These are phyloP conservation scores for Hypoxylon sp. DNA, from an alignment of 2,329 filamentous ascomycete species.

Conservation along the genomic window DNA sequence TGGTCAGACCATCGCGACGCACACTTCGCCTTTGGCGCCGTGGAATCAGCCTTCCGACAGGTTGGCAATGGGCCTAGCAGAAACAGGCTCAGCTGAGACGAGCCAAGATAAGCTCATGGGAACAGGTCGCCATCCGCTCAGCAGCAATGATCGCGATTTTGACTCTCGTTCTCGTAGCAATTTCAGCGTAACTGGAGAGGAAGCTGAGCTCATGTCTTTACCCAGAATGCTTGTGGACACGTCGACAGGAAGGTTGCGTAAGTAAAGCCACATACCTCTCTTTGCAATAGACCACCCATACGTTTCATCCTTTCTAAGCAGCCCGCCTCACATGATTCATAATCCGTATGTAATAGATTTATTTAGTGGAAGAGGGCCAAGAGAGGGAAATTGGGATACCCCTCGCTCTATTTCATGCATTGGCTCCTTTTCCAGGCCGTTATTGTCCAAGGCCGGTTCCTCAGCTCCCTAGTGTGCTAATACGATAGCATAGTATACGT, in stretches of 20 bases:
- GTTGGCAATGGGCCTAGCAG: slow-evolving; percentile 36
- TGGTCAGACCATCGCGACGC: slow-evolving; percentile 49
- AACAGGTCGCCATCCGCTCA: slow-evolving; percentile 36
- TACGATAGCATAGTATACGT: slow-evolving; percentile 63
- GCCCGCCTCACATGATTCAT: not conserved
- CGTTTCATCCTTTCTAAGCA: not conserved
- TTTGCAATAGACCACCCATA: not conserved
- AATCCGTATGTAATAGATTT: not conserved
- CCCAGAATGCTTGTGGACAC: slow-evolving; percentile 71
- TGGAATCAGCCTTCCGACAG: slow-evolving; percentile 46
- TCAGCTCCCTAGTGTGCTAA: slow-evolving; percentile 21
- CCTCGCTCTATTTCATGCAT: slow-evolving; percentile 5
- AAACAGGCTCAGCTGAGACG: slow-evolving; percentile 34
- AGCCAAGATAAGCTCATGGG: slow-evolving; percentile 42
- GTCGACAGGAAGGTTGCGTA: slow-evolving; percentile 66
- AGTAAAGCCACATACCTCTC: slow-evolving; percentile 48
- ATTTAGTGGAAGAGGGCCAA: not conserved
- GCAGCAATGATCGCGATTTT: slow-evolving; percentile 48
- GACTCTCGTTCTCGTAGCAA: slow-evolving; percentile 56
- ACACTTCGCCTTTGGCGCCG: slow-evolving; percentile 43
- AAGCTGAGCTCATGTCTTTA: slow-evolving; percentile 67
- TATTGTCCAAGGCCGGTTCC: not conserved
- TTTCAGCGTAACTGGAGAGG: slow-evolving; percentile 64
- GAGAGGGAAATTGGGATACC: not conserved
- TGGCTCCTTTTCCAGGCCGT: slow-evolving; percentile 23